phyloP scores from a whole-genome alignment of 2,329 filamentous ascomycete genomes.

The Helminthosporium solani region DNA sequence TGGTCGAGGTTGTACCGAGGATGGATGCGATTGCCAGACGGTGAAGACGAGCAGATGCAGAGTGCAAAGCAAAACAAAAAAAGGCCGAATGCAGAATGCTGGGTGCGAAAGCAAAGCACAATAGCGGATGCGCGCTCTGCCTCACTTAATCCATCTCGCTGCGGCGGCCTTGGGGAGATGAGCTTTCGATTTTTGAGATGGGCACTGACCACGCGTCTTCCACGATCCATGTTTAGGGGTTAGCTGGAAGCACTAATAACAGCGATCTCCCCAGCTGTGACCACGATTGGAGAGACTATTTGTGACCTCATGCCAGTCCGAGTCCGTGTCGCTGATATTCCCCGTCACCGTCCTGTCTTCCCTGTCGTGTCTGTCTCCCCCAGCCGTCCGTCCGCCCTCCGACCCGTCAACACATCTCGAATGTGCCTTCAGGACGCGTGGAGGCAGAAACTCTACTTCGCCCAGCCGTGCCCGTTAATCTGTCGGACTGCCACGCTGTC shows the following conservation, averaged over 20 bases:
- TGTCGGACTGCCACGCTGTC: too few species aligned
- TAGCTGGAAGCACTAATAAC: background rate
- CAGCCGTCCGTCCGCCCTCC: background rate
- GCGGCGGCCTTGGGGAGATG: constrained; percentile 12
- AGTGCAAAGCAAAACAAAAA: background rate
- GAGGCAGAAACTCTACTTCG: constrained; percentile 6
- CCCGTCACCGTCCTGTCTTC: background rate
- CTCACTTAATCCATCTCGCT: constrained; percentile 14
- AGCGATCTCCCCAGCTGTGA: background rate
- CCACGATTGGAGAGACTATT: background rate
- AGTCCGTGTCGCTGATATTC: background rate
- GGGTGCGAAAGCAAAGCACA: background rate
- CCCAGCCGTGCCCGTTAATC: background rate
- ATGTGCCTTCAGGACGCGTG: too few species aligned
- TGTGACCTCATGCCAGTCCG: constrained; percentile 1
- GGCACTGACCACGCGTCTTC: background rate
- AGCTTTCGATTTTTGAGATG: constrained; percentile 16
- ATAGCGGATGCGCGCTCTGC: background rate
- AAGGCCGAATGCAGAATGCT: background rate
- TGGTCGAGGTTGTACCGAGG: constrained; percentile 6
- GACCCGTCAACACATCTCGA: too few species aligned
- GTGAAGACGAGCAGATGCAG: too few species aligned
- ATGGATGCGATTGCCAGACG: too few species aligned
- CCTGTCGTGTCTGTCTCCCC: background rate
- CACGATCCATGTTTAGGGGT: background rate